phyloP scores from a whole-genome alignment of 2,329 filamentous ascomycete genomes.

The Paraphaeosphaeria minitans region DNA sequence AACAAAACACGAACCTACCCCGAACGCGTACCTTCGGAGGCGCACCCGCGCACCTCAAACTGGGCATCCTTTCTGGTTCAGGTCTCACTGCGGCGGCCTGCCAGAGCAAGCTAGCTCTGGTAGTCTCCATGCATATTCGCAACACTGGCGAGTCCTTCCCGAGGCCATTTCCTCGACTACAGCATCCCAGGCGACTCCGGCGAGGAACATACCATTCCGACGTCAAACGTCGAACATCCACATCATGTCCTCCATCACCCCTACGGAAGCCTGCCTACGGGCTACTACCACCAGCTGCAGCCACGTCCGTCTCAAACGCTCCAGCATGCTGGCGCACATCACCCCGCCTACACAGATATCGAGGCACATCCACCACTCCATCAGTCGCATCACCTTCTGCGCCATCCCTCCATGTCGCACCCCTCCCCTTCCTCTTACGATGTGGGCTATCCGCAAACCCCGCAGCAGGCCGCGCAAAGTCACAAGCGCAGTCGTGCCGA shows the following conservation, averaged over 20 bases:
- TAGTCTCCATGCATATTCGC: slow-evolving; percentile 57
- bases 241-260: slow-evolving; percentile 47
- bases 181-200: slow-evolving; percentile 51
- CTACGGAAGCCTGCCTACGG: slow-evolving; percentile 42
- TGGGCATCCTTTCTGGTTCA: slow-evolving; percentile 48
- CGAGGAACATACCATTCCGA: slow-evolving; percentile 48
- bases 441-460: slow-evolving; percentile 40
- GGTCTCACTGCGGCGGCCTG: slow-evolving; percentile 53
- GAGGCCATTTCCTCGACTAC: slow-evolving; percentile 55
- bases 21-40: slow-evolving; percentile 50
- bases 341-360: slow-evolving; percentile 49
- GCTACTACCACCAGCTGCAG: slow-evolving; percentile 47
- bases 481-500: slow-evolving; percentile 54
- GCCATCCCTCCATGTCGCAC: slow-evolving; percentile 45
- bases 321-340: slow-evolving; percentile 44
- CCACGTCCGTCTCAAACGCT: slow-evolving; percentile 45
- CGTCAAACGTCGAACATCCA: slow-evolving; percentile 49
- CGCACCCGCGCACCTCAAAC: slow-evolving; percentile 42
- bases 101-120: slow-evolving; percentile 57
- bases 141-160: slow-evolving; percentile 56
- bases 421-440: slow-evolving; percentile 45
- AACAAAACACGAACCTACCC: slow-evolving; percentile 45
- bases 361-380: slow-evolving; percentile 44
- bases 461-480: slow-evolving; percentile 30
- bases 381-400: slow-evolving; percentile 39